Conservation (phyloP, 2,329 filamentous ascomycete species). For the Elsinoe perseae region DNA sequence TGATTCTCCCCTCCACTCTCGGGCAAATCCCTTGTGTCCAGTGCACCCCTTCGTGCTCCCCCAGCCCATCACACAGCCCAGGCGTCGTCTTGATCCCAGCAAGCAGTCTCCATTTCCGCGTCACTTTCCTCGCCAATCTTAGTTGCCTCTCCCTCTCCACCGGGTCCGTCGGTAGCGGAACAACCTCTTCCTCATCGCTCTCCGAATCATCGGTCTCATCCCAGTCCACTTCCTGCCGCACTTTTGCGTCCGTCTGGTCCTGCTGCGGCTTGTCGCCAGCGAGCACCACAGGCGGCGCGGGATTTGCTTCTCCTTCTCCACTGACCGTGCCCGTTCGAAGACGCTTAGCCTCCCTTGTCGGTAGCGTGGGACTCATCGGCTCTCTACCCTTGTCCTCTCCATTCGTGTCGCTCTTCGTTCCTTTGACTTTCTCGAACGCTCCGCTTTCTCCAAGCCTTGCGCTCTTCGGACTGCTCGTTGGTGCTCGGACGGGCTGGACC, state of each 20-base stretch:
- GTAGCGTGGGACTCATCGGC: conserved; percentile 17
- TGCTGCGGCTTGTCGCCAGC: conserved; percentile 15
- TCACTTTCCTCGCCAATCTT: conserved; percentile 59
- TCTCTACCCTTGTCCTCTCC: background rate
- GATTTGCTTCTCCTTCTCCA: conserved; percentile 16
- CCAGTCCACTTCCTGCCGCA: conserved; percentile 11
- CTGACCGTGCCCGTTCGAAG: background rate
- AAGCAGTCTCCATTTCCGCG: conserved; percentile 63
- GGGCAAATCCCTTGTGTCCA: conserved; percentile 80
- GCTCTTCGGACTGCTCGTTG: conserved; percentile 9
- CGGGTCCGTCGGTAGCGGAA: conserved; percentile 38
- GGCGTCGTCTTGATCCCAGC: conserved; percentile 52
- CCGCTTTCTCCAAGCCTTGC: background rate
- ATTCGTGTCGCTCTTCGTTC: background rate
- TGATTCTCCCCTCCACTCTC: conserved; percentile 67
- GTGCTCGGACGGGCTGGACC: conserved; percentile 36
- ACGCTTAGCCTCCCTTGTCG: conserved; percentile 4
- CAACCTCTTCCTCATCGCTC: conserved; percentile 30
- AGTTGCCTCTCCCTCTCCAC: conserved; percentile 44
- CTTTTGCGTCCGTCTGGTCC: background rate
- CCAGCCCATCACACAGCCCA: conserved; percentile 47
- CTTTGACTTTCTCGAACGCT: background rate
- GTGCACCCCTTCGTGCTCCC: conserved; percentile 53
- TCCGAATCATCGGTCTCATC: conserved; percentile 13
- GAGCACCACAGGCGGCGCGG: conserved; percentile 1